Conservation (phyloP, 2,329 filamentous ascomycete genomes). For the Fusarium sp. region DNA sequence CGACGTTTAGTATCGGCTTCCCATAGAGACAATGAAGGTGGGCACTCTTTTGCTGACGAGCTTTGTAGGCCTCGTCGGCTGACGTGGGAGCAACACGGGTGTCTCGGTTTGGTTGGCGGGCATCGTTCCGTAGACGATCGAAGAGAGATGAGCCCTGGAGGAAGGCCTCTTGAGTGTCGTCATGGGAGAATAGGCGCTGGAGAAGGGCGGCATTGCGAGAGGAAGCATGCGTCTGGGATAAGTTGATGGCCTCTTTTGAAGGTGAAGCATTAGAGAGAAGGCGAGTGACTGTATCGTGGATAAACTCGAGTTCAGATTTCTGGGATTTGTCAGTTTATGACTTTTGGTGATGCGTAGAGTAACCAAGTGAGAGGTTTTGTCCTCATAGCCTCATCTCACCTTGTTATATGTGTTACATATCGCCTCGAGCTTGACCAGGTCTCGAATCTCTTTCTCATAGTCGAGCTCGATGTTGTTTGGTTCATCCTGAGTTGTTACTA, state of each 20-base stretch:
- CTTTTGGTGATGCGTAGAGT: background rate
- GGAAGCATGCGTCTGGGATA: slow-evolving; percentile 51
- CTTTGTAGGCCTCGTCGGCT: slow-evolving; percentile 11
- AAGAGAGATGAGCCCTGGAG: slow-evolving; percentile 73
- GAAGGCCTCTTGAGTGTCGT: slow-evolving; percentile 67
- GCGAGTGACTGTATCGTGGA: slow-evolving; percentile 58
- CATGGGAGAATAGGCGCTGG: slow-evolving; percentile 56
- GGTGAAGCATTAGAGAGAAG: slow-evolving; percentile 59
- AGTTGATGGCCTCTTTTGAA: slow-evolving; percentile 46
- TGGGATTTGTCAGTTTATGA: slow-evolving; percentile 33
- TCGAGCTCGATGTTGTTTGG: slow-evolving; percentile 52
- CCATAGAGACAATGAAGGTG: slow-evolving; percentile 78
- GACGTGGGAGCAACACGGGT: slow-evolving; percentile 15
- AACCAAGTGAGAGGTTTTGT: background rate
- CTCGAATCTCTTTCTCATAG: slow-evolving; percentile 58
- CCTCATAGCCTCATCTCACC: slow-evolving; percentile 48
- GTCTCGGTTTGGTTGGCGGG: slow-evolving; percentile 48
- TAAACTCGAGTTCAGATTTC: slow-evolving; percentile 60
- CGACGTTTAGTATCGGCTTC: slow-evolving; percentile 60
- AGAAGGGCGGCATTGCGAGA: slow-evolving; percentile 63
- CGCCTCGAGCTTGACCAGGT: slow-evolving; percentile 56
- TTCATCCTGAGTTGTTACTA: slow-evolving; percentile 45
- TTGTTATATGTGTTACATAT: slow-evolving; percentile 56
- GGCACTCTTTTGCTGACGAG: slow-evolving; percentile 71
- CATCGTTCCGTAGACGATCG: slow-evolving; percentile 61